Percentiles rank a stretch among this genome's conserved stretches.
Evolutionary conservation across 2,329 filamentous ascomycete genomes (phyloP).

Genomic region (Fusarium newnesense): DNA sequence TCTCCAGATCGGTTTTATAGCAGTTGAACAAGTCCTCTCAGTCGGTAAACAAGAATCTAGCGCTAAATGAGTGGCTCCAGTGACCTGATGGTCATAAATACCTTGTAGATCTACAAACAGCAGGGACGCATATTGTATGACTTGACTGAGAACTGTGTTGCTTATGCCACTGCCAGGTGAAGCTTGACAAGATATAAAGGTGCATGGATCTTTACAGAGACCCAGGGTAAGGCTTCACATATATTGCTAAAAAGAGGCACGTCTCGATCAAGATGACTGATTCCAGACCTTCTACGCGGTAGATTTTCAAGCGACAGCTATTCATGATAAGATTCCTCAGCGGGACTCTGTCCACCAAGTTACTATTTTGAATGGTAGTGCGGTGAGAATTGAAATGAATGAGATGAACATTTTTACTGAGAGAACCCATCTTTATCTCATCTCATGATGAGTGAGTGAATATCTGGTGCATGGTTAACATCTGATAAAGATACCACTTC

Average conservation of each 20-base stretch:
- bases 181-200: background rate
- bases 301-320: fast-evolving
- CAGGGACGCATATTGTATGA: background rate
- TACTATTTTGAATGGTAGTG: background rate
- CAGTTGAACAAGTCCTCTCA: too few relatives aligned
- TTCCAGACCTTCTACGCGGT: too few relatives aligned
- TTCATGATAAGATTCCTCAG: background rate
- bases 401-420: too few relatives aligned
- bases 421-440: background rate
- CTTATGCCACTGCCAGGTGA: background rate
- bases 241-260: background rate
- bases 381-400: background rate
- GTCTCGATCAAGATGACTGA: too few relatives aligned
- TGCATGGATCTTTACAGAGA: background rate
- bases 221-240: background rate
- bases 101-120: too few relatives aligned
- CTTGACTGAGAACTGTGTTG: background rate
- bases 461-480: background rate
- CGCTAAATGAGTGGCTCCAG: background rate
- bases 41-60: background rate
- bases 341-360: too few relatives aligned
- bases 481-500: background rate
- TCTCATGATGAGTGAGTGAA: background rate
- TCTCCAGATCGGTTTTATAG: background rate
- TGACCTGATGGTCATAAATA: background rate